Base-by-base conservation (phyloP, 148 eudicot genomes). In the Rhododendron ferrugineum region DNA sequence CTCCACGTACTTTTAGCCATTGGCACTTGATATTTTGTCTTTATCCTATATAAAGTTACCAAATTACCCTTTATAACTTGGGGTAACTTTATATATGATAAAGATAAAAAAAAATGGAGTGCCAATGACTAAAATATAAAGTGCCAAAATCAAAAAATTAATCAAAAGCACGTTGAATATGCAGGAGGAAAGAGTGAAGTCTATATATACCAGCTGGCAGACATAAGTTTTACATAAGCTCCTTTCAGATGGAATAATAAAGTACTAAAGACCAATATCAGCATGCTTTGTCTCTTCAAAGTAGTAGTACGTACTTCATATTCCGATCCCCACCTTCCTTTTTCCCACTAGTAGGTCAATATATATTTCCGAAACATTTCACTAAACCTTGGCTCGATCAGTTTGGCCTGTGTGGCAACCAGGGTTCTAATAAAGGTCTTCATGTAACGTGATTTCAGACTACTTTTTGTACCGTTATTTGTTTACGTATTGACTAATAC, bases 241-340 rank as follows among this genome's bases (percentile, higher is more conserved):
- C 73, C 49, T 60, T 79, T 79, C 30, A 32, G 30, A 58, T 4
- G 83, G 46, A 81, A 22, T 58, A 44, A 49, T 37, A 74, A 77
- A 84, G 86, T 77, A n/a, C n/a, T n/a, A n/a, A 72, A 77, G 68
- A 47, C 40, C 37, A 40, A 40, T 40, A 58, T 14, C 7, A 30
- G 73, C 86, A 84, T 84, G 86, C 82, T 60, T 84, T 77, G 82
- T 84, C 86, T 77, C 3, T 36, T 30, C 5, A 77, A 76, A 28
- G 50, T 40, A 22, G 44, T 40, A 40, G 44, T 40, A 5, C 0
- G 9, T 32, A 49, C 32, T 66, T 26, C 73, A 18, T 22, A 9
- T 75, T 75, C n/a, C n/a, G n/a, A n/a, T n/a, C 77, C 77, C 28
- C 30, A 42, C 28, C 11, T 70, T 32, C 75, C 37, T 32, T 70